Evolutionary conservation across 208 protist genomes (phyloP).

Genomic region (Naegleria lovaniensis): DNA sequence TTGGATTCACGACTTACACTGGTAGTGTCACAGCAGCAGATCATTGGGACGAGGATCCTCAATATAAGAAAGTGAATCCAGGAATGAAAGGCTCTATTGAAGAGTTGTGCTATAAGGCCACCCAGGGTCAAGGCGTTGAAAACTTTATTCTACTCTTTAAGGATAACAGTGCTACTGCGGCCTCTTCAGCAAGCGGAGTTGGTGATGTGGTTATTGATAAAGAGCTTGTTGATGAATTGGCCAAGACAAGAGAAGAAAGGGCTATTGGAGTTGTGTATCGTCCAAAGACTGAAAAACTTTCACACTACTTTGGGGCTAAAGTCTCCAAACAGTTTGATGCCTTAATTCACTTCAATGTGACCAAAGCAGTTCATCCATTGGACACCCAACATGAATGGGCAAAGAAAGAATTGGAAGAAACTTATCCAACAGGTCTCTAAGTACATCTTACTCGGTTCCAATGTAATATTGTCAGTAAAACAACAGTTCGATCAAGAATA

Average conservation of each 20-base stretch:
- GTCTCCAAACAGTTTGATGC: constrained; percentile 36
- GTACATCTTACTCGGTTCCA: too few species aligned
- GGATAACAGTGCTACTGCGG: background rate
- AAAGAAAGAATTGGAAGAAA: background rate
- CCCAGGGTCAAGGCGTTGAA: background rate
- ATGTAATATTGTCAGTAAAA: too few species aligned
- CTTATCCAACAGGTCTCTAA: background rate
- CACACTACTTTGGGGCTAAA: constrained; percentile 33
- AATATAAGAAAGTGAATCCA: constrained; percentile 12
- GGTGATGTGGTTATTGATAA: background rate
- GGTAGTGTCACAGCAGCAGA: constrained; percentile 37
- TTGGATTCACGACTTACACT: constrained; percentile 34
- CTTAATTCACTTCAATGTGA: constrained; percentile 35
- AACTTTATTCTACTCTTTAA: background rate
- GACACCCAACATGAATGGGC: background rate
- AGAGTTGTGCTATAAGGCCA: constrained; percentile 18
- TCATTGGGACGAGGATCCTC: constrained; percentile 18
- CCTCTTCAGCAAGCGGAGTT: background rate
- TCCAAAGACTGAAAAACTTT: constrained; percentile 29
- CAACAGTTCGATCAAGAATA: too few species aligned
- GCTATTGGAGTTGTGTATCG: constrained; percentile 35
- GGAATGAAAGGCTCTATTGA: constrained; percentile 24
- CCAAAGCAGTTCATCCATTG: constrained; percentile 30
- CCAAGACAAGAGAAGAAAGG: constrained; percentile 10
- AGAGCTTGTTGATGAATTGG: background rate